A percentile compares a stretch with the other conserved stretches of the same genome.
phyloP scores from a whole-genome alignment of 2,329 filamentous ascomycete genomes.

The Lasiodiplodia theobromae region DNA sequence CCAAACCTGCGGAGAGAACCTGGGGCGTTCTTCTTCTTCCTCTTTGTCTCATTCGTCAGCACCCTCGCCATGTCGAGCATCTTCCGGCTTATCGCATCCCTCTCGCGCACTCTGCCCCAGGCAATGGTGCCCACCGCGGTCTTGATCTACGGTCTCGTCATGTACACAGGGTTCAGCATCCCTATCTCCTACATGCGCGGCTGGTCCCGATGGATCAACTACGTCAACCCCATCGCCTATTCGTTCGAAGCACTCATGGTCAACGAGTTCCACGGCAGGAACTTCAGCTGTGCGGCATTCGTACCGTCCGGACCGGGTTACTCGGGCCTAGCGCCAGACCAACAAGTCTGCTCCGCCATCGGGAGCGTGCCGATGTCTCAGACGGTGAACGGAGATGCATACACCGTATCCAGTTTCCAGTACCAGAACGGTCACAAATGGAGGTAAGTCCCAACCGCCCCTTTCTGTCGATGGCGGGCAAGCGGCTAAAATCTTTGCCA shows the following conservation, averaged over 20 bases:
- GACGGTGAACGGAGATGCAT: slow-evolving; percentile 44
- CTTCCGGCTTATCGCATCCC: slow-evolving; percentile 62
- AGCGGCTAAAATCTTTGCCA: too few relatives aligned
- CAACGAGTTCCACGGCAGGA: slow-evolving; percentile 74
- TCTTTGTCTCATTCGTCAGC: slow-evolving; percentile 51
- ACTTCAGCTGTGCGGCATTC: slow-evolving; percentile 58
- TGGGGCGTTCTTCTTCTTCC: slow-evolving; percentile 58
- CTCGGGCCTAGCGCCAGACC: slow-evolving; percentile 39
- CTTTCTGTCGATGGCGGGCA: too few relatives aligned
- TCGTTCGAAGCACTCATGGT: slow-evolving; percentile 78
- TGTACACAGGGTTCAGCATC: slow-evolving; percentile 64
- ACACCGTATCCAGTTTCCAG: slow-evolving; percentile 32
- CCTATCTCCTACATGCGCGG: slow-evolving; percentile 67
- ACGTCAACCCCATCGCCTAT: slow-evolving; percentile 77
- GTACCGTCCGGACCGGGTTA: slow-evolving; percentile 47
- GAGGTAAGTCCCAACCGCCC: slow-evolving; percentile 29
- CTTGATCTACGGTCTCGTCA: slow-evolving; percentile 67
- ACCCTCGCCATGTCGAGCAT: slow-evolving; percentile 55
- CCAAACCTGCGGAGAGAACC: slow-evolving; percentile 53
- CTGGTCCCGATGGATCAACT: slow-evolving; percentile 84
- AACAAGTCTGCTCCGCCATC: too few relatives aligned
- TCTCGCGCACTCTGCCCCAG: slow-evolving; percentile 69
- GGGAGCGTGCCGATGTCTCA: slow-evolving; percentile 19
- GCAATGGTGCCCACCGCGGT: slow-evolving; percentile 61
- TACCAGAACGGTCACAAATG: slow-evolving; percentile 42